Base-by-base conservation (phyloP, 768 basidiomycete genomes). In the Roridomyces roridus region DNA sequence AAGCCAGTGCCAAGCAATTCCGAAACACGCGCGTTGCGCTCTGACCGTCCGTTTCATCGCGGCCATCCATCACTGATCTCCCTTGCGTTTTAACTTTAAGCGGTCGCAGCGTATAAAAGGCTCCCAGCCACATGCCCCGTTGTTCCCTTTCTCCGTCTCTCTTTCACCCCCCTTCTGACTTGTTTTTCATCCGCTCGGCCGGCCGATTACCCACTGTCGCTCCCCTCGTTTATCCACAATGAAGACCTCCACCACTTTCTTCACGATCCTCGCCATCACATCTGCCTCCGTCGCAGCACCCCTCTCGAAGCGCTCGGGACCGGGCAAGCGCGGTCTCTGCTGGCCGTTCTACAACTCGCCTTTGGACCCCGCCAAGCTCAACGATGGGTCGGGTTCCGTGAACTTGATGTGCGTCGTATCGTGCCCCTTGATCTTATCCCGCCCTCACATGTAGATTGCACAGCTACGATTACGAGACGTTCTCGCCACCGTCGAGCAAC, bases 381-480 rank as follows among this genome's bases (percentile, higher is more conserved):
- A 66, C 46, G 75, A 74, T 34, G 70, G 73, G 5, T 46, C 63
- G 8, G 71, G 72, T 34, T 39, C 74, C 59, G 74, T 76, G 1
- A 70, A 70, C 8, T 69, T 68, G 34, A 51, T 51, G 50, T 51
- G 20, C 40, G 50, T n/a, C n/a, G n/a, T n/a, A n/a, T n/a, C n/a
- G n/a, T n/a, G n/a, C n/a, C n/a, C n/a, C n/a, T n/a, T n/a, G n/a
- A n/a, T n/a, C n/a, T n/a, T n/a, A n/a, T n/a, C n/a, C n/a, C n/a
- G n/a, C n/a, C n/a, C n/a, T n/a, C 57, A 15, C 2, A 34, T 34
- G 31, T 34, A 34, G n/a, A n/a, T n/a, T 12, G 4, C 40, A 20
- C 53, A 75, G 73, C 28, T 76, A 76, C 47, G 74, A 75, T 52
- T 75, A 66, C 18, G 74, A 76, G 47, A 76, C 75, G 5, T 70